phyloP scores from a whole-genome alignment of 140 eudicot genomes.

The Stevia rebaudiana region DNA sequence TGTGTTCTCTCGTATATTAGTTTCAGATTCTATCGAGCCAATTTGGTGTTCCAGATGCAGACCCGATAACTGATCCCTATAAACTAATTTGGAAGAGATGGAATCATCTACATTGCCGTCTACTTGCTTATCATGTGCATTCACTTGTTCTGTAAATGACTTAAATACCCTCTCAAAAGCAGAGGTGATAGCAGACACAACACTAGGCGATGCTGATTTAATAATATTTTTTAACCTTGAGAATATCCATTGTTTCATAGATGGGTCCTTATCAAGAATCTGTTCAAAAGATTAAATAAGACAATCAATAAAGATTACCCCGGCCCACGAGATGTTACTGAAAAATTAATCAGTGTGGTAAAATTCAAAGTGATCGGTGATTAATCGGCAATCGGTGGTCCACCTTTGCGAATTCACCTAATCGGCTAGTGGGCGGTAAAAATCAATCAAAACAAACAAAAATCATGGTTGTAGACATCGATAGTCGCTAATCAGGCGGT shows the following conservation, averaged over 20 bases:
- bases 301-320: background rate
- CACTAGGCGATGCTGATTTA: constrained; percentile 49
- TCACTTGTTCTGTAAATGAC: constrained; percentile 51
- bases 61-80: constrained; percentile 37
- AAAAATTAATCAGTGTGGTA: too few species aligned
- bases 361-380: too few species aligned
- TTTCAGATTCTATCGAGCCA: constrained; percentile 31
- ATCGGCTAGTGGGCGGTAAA: too few species aligned
- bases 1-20: constrained; percentile 28
- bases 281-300: constrained; percentile 30
- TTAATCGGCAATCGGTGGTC: too few species aligned
- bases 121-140: constrained; percentile 32
- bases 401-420: too few species aligned
- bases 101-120: constrained; percentile 36
- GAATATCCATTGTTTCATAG: constrained; percentile 57
- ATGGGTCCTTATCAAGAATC: constrained; percentile 63
- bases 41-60: constrained; percentile 38
- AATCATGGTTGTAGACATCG: too few species aligned
- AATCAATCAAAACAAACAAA: too few species aligned
- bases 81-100: constrained; percentile 36
- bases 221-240: constrained; percentile 48
- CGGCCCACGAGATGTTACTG: background rate
- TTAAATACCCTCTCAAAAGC: constrained; percentile 53
- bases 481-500: too few species aligned
- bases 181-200: constrained; percentile 48